These are phyloP conservation scores for Mrakia gelida DNA, from an alignment of 768 basidiomycete genomes.

Conservation along the genomic window DNA sequence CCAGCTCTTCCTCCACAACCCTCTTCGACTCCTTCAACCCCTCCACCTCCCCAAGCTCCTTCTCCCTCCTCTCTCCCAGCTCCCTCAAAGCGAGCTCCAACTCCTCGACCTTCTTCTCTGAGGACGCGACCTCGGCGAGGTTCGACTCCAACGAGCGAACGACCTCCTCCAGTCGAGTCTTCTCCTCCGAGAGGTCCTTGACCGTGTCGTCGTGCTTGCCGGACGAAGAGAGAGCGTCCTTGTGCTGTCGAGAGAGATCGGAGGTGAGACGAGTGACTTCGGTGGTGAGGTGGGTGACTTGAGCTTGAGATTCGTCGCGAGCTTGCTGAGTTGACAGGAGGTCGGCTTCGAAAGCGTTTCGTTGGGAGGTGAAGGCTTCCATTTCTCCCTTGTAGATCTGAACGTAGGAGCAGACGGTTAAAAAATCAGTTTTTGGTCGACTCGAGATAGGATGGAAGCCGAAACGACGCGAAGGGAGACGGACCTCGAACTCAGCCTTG, in stretches of 20 bases:
- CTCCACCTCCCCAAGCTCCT: neutral
- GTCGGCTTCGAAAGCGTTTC: constrained; percentile 22
- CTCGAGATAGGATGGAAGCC: neutral
- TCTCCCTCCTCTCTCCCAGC: neutral
- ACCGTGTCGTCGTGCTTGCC: neutral
- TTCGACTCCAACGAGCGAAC: neutral
- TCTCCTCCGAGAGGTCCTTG: neutral
- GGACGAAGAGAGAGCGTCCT: neutral
- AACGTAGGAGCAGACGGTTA: too few species aligned
- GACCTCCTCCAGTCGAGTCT: neutral
- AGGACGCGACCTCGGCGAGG: neutral
- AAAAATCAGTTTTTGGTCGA: neutral
- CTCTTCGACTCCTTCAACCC: neutral
- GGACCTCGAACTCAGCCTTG: constrained; percentile 14
- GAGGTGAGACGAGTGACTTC: constrained; percentile 7
- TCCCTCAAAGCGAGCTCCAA: neutral
- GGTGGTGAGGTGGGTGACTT: neutral
- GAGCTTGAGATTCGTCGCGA: neutral
- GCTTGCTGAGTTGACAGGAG: neutral
- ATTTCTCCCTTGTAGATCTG: constrained; percentile 24
- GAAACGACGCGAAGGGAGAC: neutral
- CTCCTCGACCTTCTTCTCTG: neutral
- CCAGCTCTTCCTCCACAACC: neutral
- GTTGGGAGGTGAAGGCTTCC: constrained; percentile 26
- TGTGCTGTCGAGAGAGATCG: constrained; percentile 7